Conservation (phyloP, 192 early-diverging fungal species). For the Diversispora epigaea region DNA sequence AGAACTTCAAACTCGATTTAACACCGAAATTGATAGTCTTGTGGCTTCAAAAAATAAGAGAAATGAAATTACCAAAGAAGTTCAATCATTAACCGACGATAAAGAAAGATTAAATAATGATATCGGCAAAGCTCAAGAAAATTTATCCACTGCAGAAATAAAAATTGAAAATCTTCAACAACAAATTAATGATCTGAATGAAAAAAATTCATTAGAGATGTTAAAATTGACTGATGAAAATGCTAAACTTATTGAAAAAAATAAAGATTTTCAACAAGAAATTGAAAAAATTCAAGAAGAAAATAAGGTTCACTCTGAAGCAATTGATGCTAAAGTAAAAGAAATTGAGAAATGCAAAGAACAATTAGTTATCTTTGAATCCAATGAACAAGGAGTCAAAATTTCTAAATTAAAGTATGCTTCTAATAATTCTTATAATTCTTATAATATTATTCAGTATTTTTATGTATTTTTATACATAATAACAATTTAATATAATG, state of each 20-base stretch:
- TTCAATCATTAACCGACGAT: neutral
- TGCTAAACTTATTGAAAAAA: neutral
- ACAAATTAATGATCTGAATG: neutral
- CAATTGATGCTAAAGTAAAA: neutral
- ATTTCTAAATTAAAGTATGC: neutral
- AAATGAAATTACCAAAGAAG: neutral
- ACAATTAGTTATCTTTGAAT: neutral
- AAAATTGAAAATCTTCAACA: neutral
- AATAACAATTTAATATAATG: neutral
- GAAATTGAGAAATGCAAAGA: slow-evolving; percentile 5
- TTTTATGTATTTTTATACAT: neutral
- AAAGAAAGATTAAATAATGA: neutral
- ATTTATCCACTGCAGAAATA: neutral
- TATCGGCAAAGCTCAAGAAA: neutral
- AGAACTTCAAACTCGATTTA: neutral
- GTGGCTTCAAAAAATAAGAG: neutral
- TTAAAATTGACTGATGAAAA: slow-evolving; percentile 1
- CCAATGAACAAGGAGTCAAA: neutral
- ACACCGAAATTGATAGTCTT: slow-evolving; percentile 10
- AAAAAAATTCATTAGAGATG: neutral
- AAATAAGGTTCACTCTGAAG: too few species aligned
- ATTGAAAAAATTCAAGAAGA: neutral
- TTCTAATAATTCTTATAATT: neutral
- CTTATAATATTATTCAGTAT: too few species aligned
- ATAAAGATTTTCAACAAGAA: neutral